These are phyloP conservation scores for Fusarium sp. DNA, from an alignment of 2,329 filamentous ascomycete genomes.

Conservation along the genomic window DNA sequence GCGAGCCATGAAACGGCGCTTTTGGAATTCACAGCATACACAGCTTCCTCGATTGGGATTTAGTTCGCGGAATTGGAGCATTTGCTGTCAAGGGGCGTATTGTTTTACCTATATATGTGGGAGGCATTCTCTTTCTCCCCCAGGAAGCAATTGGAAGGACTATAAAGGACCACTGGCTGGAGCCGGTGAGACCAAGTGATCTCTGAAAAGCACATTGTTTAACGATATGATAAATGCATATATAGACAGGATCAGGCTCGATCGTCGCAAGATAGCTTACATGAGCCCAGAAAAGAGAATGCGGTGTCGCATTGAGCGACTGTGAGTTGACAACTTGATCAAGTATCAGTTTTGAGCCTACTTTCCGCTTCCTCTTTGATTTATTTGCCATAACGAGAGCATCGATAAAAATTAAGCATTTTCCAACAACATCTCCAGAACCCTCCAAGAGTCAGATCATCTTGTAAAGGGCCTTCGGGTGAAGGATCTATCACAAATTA, in stretches of 20 bases:
- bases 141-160: constrained; percentile 26
- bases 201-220: constrained; percentile 21
- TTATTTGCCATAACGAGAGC: constrained; percentile 17
- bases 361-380: constrained; percentile 32
- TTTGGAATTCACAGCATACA: constrained; percentile 45
- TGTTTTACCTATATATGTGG: constrained; percentile 24
- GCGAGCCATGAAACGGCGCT: constrained; percentile 39
- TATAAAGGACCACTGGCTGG: constrained; percentile 29
- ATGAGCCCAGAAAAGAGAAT: constrained; percentile 37
- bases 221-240: constrained; percentile 25
- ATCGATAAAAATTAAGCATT: background rate
- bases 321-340: constrained; percentile 32
- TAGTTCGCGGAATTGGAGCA: constrained; percentile 21
- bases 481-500: background rate
- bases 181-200: constrained; percentile 18
- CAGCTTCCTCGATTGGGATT: constrained; percentile 10
- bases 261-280: constrained; percentile 37
- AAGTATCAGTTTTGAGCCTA: constrained; percentile 37
- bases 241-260: constrained; percentile 38
- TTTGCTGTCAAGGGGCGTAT: constrained; percentile 26
- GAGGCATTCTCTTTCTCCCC: constrained; percentile 28
- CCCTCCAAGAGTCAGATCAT: background rate
- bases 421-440: background rate
- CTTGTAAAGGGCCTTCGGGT: background rate
- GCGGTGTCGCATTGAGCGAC: constrained; percentile 27